Evolutionary conservation across 1,139 yeast genomes (phyloP), one percentile per base, ranked within the genome.

Genomic region (Barnettozyma hawaiiensis): DNA sequence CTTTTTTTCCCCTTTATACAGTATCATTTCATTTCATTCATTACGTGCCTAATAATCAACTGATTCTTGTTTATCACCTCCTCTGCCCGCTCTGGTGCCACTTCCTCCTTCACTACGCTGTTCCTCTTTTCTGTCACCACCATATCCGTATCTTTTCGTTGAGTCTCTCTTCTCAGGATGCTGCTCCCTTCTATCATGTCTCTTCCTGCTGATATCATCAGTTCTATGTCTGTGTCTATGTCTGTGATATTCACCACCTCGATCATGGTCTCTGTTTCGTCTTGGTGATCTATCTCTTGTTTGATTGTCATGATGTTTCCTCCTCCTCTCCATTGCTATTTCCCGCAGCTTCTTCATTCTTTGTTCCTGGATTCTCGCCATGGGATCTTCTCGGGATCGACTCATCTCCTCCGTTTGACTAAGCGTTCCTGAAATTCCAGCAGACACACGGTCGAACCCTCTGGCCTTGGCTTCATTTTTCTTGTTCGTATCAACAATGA

Each of bases 301-400:
- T 5, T 21, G 16, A 16, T 14, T 32, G 7, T 32, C 35, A 9
- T 32, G 6, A 9, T 32, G 6, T 10, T 29, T 26, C 35, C 35
- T 45, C 27, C 44, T 16, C 34, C 48, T 50, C 32, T 53, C 48
- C 27, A 50, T 28, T 39, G 47, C 48, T 18, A 46, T 18, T 19
- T 45, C 46, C 33, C 49, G 48, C n/a, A 50, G 39, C 39, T 48
- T 57, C 47, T 61, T 66, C 52, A 65, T 56, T 47, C 70, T 73
- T 44, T 68, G 70, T 47, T 64, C 59, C 51, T 66, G 67, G 18
- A 80, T 73, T 46, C 64, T 69, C 46, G 71, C 56, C 65, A 81
- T 65, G 1, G 86, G 86, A 53, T 81, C 87, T 37, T 75, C 76
- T 23, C 66, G 63, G 2, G 60, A 50, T 44, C 55, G 55, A 9